Conservation (phyloP, 768 basidiomycete species). For the Boletus rubescentipes region DNA sequence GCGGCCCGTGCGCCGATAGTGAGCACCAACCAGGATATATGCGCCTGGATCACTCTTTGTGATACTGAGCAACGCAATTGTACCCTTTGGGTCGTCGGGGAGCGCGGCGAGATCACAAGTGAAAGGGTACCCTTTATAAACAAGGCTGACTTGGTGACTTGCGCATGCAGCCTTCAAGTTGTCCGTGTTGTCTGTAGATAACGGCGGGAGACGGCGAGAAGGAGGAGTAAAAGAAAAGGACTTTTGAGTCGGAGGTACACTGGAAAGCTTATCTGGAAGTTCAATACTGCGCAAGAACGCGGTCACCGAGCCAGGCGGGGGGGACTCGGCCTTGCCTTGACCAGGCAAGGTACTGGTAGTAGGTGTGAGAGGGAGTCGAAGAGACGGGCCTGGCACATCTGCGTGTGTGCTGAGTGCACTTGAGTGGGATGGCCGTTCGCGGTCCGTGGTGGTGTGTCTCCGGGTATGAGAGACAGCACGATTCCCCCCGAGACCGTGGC, state of each 20-base stretch:
- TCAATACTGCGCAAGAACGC: constrained; percentile 25
- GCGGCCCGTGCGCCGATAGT: constrained; percentile 35
- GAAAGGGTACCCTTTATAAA: constrained; percentile 29
- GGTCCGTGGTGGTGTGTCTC: constrained; percentile 4
- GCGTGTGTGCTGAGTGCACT: constrained; percentile 8
- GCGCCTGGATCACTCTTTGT: constrained; percentile 33
- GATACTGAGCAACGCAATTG: constrained; percentile 25
- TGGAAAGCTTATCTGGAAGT: constrained; percentile 19
- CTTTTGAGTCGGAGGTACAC: constrained; percentile 10
- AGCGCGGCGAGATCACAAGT: constrained; percentile 28
- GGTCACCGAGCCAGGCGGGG: constrained; percentile 19
- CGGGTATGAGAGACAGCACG: constrained; percentile 1
- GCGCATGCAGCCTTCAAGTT: neutral
- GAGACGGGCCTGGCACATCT: constrained; percentile 11
- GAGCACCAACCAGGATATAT: constrained; percentile 31
- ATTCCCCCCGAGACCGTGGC: constrained; percentile 4
- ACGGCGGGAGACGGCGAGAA: constrained; percentile 12
- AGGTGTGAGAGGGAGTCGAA: constrained; percentile 16
- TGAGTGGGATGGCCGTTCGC: constrained; percentile 4
- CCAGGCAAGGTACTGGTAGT: neutral
- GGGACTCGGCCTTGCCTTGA: constrained; percentile 8
- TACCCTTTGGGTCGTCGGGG: constrained; percentile 30
- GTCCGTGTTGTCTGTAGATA: constrained; percentile 8
- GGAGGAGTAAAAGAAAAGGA: constrained; percentile 8
- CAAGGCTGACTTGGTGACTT: constrained; percentile 23